phyloP scores from a whole-genome alignment of 768 basidiomycete species.

The Lyophyllum atratum region DNA sequence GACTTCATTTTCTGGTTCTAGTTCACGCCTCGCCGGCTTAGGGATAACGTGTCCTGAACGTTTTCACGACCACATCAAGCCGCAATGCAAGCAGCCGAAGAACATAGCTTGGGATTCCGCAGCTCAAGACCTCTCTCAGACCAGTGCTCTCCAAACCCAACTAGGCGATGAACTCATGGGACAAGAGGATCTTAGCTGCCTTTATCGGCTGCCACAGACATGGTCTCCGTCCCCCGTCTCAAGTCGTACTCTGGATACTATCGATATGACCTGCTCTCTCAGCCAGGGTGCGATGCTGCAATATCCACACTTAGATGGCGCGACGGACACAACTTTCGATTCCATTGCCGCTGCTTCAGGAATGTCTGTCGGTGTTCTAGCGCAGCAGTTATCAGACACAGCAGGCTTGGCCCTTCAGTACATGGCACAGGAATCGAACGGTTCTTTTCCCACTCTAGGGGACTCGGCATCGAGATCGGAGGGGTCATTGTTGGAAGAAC shows the following conservation, averaged over 20 bases:
- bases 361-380: slow-evolving; percentile 32
- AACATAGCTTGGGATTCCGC: neutral
- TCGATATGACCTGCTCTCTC: neutral
- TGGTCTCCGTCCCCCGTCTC: slow-evolving; percentile 14
- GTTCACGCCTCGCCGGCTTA: slow-evolving; percentile 20
- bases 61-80: neutral
- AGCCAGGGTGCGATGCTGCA: neutral
- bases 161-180: slow-evolving; percentile 9
- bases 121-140: neutral
- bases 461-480: neutral
- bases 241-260: neutral
- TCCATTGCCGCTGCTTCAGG: slow-evolving; percentile 31
- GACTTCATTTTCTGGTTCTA: slow-evolving; percentile 16
- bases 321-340: slow-evolving; percentile 21
- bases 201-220: slow-evolving; percentile 8
- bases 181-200: slow-evolving; percentile 15
- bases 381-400: slow-evolving; percentile 35
- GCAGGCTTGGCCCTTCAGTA: slow-evolving; percentile 33
- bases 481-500: slow-evolving; percentile 6
- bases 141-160: slow-evolving; percentile 1
- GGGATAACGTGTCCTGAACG: slow-evolving; percentile 13
- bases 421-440: slow-evolving; percentile 15
- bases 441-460: neutral
- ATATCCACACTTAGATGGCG: slow-evolving; percentile 9
- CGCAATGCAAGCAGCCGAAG: neutral